phyloP scores from a whole-genome alignment of 306 rosid species.

The Hylodesmum podocarpum region DNA sequence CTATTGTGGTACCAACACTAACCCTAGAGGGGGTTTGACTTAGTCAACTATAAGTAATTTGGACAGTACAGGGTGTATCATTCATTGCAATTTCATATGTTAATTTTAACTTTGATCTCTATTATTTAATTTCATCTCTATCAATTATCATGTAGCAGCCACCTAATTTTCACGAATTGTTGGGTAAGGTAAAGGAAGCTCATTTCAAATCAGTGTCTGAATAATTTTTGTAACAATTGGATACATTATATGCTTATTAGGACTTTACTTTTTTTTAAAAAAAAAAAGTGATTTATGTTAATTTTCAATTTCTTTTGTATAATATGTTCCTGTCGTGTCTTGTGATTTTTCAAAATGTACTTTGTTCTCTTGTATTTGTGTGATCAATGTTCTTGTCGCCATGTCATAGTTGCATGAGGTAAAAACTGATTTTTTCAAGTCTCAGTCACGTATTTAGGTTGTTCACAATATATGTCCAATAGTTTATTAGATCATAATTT shows the following conservation, averaged over 20 bases:
- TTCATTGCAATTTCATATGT: conserved; percentile 1
- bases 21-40: not conserved
- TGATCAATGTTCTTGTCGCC: not conserved
- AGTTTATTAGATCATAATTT: not conserved
- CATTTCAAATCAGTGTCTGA: not conserved
- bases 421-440: not conserved
- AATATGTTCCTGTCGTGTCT: too few species aligned
- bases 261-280: not conserved
- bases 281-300: not conserved
- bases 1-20: not conserved
- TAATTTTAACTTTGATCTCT: not conserved
- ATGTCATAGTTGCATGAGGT: not conserved
- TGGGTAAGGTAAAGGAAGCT: not conserved
- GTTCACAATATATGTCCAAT: not conserved
- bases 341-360: not conserved
- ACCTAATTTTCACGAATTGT: not conserved
- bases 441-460: not conserved
- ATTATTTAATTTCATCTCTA: not conserved
- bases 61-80: not conserved
- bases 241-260: not conserved
- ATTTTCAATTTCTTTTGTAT: not conserved
- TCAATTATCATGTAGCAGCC: too few species aligned
- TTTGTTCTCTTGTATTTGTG: not conserved
- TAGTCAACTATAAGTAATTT: not conserved
- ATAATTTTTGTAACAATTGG: not conserved